Evolutionary conservation across 2,329 filamentous ascomycete species (phyloP), one percentile per base, ranked within the genome.

Genomic region (Nemania serpens): DNA sequence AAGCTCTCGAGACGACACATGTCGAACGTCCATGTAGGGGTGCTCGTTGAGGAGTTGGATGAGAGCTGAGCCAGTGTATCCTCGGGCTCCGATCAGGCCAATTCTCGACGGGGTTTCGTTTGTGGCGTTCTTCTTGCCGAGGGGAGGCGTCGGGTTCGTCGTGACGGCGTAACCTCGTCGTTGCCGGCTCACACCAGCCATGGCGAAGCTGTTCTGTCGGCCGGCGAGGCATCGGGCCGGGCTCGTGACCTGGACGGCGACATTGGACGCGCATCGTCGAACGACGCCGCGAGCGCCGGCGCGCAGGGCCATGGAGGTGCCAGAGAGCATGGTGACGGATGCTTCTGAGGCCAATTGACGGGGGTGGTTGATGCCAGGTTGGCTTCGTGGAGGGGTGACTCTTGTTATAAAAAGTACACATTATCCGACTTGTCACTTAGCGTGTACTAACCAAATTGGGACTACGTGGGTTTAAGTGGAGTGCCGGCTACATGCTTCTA

Each of bases 1-100:
- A 51, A 98, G 85, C 77, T 98, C 94, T 71, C 95, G 91, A 13
- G 94, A 98, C 2, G 93, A 97, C 46, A 98, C 94, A 73, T 97
- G 89, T 49, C 88, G 85, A 54, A 98, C 87, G 68, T 97, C 93
- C 83, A 98, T 90, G 76, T 91, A 85, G 13, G 93, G 93, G 78
- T 98, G 95, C 36, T 86, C 79, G 77, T 97, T 95, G 51, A 99
- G 82, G 18, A 99, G 85, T 62, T 87, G 88, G 70, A 98, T 92
- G 49, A 99, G 82, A 56, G 92, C 91, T 76, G 97, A 91, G 42
- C 95, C 94, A 55, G 94, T 98, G 75, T 97, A 98, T 36, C 95
- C 94, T 5, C 65, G 65, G 13, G 60, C 65, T 11, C 65, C 65
- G 47, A 67, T 67, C 2, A 67, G 29, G 12, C 29, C 65, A 5